Evolutionary conservation across 169 alveolate genomes (phyloP).

Genomic region (Eimeria zaria): DNA sequence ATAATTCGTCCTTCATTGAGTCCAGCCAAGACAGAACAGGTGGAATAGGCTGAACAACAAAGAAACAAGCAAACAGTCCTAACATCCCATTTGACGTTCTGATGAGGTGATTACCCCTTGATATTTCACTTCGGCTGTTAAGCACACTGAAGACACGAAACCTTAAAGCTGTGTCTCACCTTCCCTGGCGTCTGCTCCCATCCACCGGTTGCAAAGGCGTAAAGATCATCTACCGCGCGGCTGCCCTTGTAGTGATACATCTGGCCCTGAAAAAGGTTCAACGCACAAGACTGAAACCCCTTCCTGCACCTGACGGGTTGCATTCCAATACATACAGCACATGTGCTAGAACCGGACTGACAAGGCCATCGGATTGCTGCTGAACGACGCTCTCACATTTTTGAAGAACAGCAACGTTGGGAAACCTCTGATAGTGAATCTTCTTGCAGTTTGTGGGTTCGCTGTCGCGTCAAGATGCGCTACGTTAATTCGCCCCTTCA

Average conservation of each 20-base stretch:
- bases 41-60: conserved; percentile 78
- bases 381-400: conserved; percentile 86
- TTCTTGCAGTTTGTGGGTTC: conserved; percentile 89
- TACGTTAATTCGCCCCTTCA: conserved; percentile 91
- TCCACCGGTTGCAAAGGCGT: conserved; percentile 82
- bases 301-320: neutral
- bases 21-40: conserved; percentile 71
- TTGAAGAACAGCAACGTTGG: conserved; percentile 98
- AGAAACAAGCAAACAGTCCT: neutral
- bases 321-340: neutral
- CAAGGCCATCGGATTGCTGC: neutral
- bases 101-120: neutral
- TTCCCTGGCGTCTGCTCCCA: conserved; percentile 65
- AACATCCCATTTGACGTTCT: neutral
- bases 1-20: conserved; percentile 67
- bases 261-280: conserved; percentile 86
- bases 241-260: conserved; percentile 91
- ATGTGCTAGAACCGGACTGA: neutral
- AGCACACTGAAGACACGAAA: neutral
- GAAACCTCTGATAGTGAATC: conserved; percentile 96
- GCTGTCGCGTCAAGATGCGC: conserved; percentile 93
- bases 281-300: neutral
- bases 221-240: conserved; percentile 84
- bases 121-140: neutral
- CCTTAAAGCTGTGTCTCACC: conserved; percentile 35